A percentile compares a stretch with the other conserved stretches of the same genome.
Conservation (phyloP, 176 grass and related monocot genomes). For the Avena insularis region DNA sequence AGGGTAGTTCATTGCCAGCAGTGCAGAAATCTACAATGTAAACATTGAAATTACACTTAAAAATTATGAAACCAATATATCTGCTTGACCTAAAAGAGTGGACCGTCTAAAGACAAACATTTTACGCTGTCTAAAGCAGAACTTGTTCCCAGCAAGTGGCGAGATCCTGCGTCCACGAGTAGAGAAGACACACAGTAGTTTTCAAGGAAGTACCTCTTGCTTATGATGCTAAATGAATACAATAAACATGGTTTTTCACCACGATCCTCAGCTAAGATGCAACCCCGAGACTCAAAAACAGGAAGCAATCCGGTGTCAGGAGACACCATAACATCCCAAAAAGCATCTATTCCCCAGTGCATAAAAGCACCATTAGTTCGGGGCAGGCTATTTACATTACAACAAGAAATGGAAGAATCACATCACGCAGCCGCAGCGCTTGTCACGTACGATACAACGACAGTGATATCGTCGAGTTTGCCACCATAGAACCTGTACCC, state of each 20-base stretch:
- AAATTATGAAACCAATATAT: background rate
- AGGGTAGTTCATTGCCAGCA: background rate
- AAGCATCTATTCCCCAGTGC: constrained; percentile 29
- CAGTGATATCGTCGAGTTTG: constrained; percentile 95
- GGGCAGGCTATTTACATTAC: constrained; percentile 42
- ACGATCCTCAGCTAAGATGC: constrained; percentile 31
- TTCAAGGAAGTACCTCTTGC: constrained; percentile 25
- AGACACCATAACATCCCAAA: constrained; percentile 19
- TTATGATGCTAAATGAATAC: background rate
- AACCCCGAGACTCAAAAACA: constrained; percentile 15
- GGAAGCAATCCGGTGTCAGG: background rate
- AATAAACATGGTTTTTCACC: constrained; percentile 39
- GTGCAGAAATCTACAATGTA: background rate
- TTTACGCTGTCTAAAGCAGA: background rate
- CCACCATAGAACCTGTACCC: constrained; percentile 93
- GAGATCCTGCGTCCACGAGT: too few species aligned
- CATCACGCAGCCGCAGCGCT: background rate
- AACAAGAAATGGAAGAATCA: background rate
- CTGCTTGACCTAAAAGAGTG: background rate
- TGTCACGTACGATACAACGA: constrained; percentile 80
- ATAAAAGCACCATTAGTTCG: constrained; percentile 27
- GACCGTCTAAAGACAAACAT: background rate
- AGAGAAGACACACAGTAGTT: background rate
- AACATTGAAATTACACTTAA: background rate
- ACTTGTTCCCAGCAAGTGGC: background rate